Conservation (phyloP, 495 filamentous ascomycete species). For the Articulospora tetracladia region DNA sequence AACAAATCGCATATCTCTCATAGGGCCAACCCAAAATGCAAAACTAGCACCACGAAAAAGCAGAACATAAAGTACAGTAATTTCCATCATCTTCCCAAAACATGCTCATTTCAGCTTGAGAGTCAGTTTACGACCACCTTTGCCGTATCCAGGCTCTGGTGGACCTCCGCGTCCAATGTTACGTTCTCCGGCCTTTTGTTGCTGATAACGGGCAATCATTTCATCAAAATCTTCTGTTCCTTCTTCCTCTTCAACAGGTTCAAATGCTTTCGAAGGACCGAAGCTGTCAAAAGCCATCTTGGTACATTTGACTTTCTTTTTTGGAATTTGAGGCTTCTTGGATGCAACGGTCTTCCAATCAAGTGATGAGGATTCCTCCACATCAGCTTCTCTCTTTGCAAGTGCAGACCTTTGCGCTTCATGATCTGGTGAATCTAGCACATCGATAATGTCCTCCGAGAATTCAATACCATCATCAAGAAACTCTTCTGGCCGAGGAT, state of each 20-base stretch:
- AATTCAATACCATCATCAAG: neutral
- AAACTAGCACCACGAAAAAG: no score
- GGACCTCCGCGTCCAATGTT: conserved; percentile 1
- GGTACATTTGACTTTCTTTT: neutral
- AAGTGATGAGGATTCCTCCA: neutral
- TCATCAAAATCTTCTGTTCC: conserved; percentile 2
- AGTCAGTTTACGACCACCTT: neutral
- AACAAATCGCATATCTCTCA: no score
- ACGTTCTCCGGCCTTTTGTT: conserved; percentile 1
- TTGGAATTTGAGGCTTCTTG: neutral
- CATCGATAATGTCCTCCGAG: neutral
- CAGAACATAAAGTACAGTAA: no score
- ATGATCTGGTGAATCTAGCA: neutral
- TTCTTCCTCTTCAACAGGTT: conserved; percentile 1
- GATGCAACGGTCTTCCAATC: neutral
- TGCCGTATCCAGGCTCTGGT: neutral
- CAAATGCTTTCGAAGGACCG: neutral
- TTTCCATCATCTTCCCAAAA: no score
- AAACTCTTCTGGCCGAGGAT: neutral
- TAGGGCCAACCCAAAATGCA: no score
- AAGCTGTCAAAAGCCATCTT: neutral
- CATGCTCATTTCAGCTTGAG: neutral
- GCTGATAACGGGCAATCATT: conserved; percentile 9
- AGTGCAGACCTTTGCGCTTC: neutral
- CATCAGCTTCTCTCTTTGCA: no score